Base-by-base conservation (phyloP, 768 basidiomycete species). In the Chalciporus piperatus region DNA sequence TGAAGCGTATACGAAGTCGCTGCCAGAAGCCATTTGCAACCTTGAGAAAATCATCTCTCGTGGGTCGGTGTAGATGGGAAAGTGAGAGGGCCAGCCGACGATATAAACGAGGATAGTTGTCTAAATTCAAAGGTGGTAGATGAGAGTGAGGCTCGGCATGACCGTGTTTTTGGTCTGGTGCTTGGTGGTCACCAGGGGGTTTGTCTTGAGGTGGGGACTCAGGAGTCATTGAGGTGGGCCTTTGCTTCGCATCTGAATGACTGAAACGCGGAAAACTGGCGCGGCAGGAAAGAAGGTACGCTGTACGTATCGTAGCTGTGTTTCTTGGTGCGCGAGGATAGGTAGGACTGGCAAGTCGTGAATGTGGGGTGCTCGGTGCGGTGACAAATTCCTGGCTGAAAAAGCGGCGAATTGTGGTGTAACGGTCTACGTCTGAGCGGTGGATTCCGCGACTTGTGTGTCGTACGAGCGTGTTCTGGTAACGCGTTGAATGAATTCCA, bases 11-110 rank as follows among this genome's bases (percentile, higher is more conserved):
- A 19, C 86, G 80, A 20, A 88, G 68, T 3, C 97, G 83, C 58
- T 96, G 82, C 85, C 93, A 93, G 67, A 95, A 94, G n/a, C 87
- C 85, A 27, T 80, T 88, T 4, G 95, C 86, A 4, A 92, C 87
- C 17, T 80, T 82, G 32, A 98, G 77, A 52, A 98, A 85, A 64
- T 98, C 92, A 41, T 97, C 94, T 39, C 86, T 82, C 0, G 92
- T 90, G 1, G 94, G 96, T 33, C 87, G 76, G 56, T 83, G 84
- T 43, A 82, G 74, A 61, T 85, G 86, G 4, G 92, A 92, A 19
- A 93, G 74, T 23, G 88, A 87, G 55, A 81, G 66, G 0, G 90
- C 90, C 8, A 94, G 77, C n/a, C 83, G 79, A 38, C 83, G 85
- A 59, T 92, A 88, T 61, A 92, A 86, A n/a, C 75, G 78, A 3